These are phyloP conservation scores for Beauveria asiatica DNA, from an alignment of 2,329 filamentous ascomycete species.

Conservation along the genomic window DNA sequence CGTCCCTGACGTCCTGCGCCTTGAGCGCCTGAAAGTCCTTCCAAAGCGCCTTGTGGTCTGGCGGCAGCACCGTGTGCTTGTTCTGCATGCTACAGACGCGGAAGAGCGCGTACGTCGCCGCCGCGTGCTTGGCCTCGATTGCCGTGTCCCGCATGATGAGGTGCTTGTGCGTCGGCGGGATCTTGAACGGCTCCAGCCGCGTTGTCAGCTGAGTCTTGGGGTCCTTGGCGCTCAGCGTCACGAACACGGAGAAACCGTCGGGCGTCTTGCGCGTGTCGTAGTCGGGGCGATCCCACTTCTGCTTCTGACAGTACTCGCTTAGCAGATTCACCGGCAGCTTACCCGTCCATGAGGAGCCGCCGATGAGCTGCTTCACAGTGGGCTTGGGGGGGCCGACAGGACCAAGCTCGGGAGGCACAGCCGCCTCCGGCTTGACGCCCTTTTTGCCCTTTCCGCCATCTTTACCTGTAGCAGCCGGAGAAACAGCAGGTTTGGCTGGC, in stretches of 20 bases:
- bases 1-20: constrained; percentile 68
- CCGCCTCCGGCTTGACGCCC: constrained; percentile 27
- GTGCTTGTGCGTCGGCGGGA: constrained; percentile 68
- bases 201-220: constrained; percentile 73
- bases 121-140: constrained; percentile 86
- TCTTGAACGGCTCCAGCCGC: constrained; percentile 70
- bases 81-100: constrained; percentile 94
- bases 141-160: constrained; percentile 69
- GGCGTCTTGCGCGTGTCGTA: constrained; percentile 72
- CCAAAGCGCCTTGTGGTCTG: constrained; percentile 84
- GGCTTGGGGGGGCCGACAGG: constrained; percentile 45
- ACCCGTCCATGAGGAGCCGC: constrained; percentile 92
- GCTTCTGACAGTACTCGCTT: constrained; percentile 89
- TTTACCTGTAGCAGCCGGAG: constrained; percentile 27
- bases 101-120: constrained; percentile 84
- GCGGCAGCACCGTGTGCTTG: constrained; percentile 87
- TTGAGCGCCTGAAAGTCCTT: constrained; percentile 83
- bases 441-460: constrained; percentile 52
- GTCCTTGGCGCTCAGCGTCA: constrained; percentile 68
- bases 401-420: constrained; percentile 24
- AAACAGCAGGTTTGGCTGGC: constrained; percentile 23
- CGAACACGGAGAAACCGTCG: constrained; percentile 70
- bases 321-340: constrained; percentile 92
- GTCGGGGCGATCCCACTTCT: constrained; percentile 90
- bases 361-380: constrained; percentile 73